Evolutionary conservation across 495 filamentous ascomycete genomes (phyloP), one percentile per base, ranked within the genome.

Genomic region (Elaphomyces granulatus): DNA sequence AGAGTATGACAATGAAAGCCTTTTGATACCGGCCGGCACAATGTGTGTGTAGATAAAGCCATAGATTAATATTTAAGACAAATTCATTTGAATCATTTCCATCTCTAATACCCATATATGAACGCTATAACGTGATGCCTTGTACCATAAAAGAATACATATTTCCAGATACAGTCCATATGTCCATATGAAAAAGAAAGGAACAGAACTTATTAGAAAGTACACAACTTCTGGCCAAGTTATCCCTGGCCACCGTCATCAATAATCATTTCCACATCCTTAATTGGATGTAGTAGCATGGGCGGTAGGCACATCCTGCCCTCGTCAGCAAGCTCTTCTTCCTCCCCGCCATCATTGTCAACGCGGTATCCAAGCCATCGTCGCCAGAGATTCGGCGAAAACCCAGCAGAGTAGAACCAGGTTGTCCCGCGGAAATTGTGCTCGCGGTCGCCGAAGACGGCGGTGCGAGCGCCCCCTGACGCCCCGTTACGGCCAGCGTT

Each of bases 351-450:
- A 43, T 84, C 81, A 40, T 83, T 82, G 55, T 93, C 81, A 20
- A 92, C 78, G 49, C 76, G 78, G 31, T 82, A 72, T 3, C 87
- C 87, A 34, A 93, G 61, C 88, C 88, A 95, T 47, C 87, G 70
- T 45, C 72, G 74, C 70, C 85, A 96, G 51, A 96, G 51, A 47
- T 86, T 86, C 4, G 72, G 72, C 16, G 82, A 73, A 49, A 92
- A 93, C 0, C 81, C 80, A 2, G 85, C 82, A 49, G 94, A 83
- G 54, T 94, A 95, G 57, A 88, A 95, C 90, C 90, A 98, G 10
- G 78, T 94, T 31, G 81, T 77, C 1, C 90, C 87, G 31, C 61
- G 58, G 55, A 95, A 82, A 52, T 94, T 95, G 50, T 95, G 85
- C 56, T 95, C 87, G 15, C 81, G 67, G 35, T 87, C 80, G 20